A percentile compares a stretch with the other conserved stretches of the same genome.
phyloP scores from a whole-genome alignment of 164 flowering plant species.

The Macadamia integrifolia region DNA sequence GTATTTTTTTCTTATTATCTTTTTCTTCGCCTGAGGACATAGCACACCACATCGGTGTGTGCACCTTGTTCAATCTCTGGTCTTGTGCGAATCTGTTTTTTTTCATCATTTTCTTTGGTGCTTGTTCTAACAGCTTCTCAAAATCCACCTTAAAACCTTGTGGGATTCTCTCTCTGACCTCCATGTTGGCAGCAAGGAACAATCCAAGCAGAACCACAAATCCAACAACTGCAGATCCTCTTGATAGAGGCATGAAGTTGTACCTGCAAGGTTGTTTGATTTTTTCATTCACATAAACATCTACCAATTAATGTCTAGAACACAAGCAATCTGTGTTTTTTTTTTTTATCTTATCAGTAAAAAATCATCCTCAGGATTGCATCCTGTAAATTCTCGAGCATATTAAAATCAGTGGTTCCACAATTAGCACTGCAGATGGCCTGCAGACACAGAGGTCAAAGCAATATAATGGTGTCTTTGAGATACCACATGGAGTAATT shows the following conservation, averaged over 20 bases:
- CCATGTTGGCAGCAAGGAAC: slow-evolving; percentile 91
- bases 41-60: too few relatives aligned
- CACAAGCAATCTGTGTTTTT: neutral
- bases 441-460: slow-evolving; percentile 31
- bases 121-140: slow-evolving; percentile 60
- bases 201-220: slow-evolving; percentile 80
- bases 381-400: slow-evolving; percentile 65
- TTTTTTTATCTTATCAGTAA: slow-evolving; percentile 57
- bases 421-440: slow-evolving; percentile 72
- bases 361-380: slow-evolving; percentile 85
- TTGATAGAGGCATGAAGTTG: slow-evolving; percentile 93
- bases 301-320: neutral
- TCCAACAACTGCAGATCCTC: slow-evolving; percentile 89
- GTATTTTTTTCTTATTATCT: too few relatives aligned
- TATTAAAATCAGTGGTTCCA: slow-evolving; percentile 61
- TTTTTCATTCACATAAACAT: neutral
- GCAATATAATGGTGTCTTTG: too few relatives aligned
- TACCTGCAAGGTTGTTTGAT: slow-evolving; percentile 51
- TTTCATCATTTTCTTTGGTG: too few relatives aligned
- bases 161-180: slow-evolving; percentile 75
- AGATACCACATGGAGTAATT: too few relatives aligned
- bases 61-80: too few relatives aligned
- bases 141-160: slow-evolving; percentile 71
- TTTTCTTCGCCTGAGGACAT: too few relatives aligned
- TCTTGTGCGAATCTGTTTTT: too few relatives aligned